A percentile compares a stretch with the other conserved stretches of the same genome.
Conservation (phyloP, 202 grass and related monocot species). For the Saccharum hybrid region DNA sequence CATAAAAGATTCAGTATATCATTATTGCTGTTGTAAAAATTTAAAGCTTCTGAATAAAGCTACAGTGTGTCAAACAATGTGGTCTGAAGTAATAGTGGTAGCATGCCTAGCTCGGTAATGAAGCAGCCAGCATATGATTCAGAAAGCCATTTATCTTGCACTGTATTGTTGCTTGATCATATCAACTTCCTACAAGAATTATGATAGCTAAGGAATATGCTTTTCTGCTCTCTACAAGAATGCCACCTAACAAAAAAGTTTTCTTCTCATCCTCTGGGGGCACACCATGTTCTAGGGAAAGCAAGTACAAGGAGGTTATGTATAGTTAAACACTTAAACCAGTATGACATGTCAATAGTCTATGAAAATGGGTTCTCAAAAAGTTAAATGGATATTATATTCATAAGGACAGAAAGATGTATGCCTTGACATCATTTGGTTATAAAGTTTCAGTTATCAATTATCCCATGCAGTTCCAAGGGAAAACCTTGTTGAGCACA, state of each 20-base stretch:
- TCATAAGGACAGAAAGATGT: slow-evolving; percentile 10
- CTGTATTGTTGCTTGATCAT: slow-evolving; percentile 26
- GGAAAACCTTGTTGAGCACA: no score
- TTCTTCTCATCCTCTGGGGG: neutral
- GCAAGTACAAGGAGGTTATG: slow-evolving; percentile 39
- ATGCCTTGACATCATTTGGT: slow-evolving; percentile 20
- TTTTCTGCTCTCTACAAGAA: slow-evolving; percentile 11
- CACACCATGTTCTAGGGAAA: slow-evolving; percentile 26
- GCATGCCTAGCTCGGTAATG: slow-evolving; percentile 14
- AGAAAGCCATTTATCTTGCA: slow-evolving; percentile 39
- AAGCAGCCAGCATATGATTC: neutral
- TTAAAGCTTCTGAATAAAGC: slow-evolving; percentile 12
- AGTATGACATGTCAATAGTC: slow-evolving; percentile 11
- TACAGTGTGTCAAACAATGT: slow-evolving; percentile 18
- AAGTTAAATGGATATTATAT: slow-evolving; percentile 27
- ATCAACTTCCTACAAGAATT: slow-evolving; percentile 29
- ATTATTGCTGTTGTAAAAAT: slow-evolving; percentile 36
- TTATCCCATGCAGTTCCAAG: neutral
- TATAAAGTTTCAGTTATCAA: neutral
- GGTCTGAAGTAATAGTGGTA: slow-evolving; percentile 36
- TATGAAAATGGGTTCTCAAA: slow-evolving; percentile 19
- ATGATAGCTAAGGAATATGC: slow-evolving; percentile 17
- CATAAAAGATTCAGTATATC: slow-evolving; percentile 24
- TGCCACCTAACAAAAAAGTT: neutral
- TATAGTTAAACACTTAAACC: slow-evolving; percentile 3